These are phyloP conservation scores for Colletotrichum sp. DNA, from an alignment of 2,329 filamentous ascomycete species.

Conservation along the genomic window DNA sequence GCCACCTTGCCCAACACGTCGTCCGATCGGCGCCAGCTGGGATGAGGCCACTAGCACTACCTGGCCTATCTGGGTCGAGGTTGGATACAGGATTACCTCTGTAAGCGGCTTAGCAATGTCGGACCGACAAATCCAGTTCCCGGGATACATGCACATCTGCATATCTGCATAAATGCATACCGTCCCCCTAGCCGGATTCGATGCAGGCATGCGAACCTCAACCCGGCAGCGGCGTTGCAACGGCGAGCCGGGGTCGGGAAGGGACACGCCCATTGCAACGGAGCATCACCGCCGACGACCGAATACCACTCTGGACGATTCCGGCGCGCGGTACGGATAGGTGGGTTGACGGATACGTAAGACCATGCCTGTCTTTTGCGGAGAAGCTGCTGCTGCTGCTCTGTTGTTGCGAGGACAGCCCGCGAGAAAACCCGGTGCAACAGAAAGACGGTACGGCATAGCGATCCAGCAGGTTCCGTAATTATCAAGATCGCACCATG, in stretches of 20 bases:
- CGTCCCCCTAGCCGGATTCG: not conserved
- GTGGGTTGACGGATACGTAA: not conserved
- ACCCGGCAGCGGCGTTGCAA: not conserved
- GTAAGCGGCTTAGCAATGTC: not conserved
- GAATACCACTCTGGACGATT: constrained; percentile 13
- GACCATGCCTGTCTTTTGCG: not conserved
- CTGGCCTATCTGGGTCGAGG: not conserved
- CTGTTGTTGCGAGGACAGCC: not conserved
- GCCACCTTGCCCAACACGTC: constrained; percentile 13
- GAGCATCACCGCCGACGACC: constrained; percentile 11
- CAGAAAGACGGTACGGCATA: not conserved
- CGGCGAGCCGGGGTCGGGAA: not conserved
- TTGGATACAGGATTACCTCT: not conserved
- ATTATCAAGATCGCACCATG: constrained; percentile 6
- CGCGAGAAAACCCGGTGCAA: not conserved
- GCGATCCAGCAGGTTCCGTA: not conserved
- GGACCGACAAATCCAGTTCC: not conserved
- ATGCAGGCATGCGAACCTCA: not conserved
- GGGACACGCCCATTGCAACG: not conserved
- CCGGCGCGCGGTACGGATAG: not conserved
- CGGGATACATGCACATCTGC: not conserved
- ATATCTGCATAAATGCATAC: not conserved
- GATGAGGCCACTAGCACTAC: not conserved
- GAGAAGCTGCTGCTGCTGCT: not conserved
- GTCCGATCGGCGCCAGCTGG: constrained; percentile 11